Percentiles rank a stretch among this genome's conserved stretches.
These are phyloP conservation scores for Suillus paluster DNA, from an alignment of 768 basidiomycete species.

Conservation along the genomic window DNA sequence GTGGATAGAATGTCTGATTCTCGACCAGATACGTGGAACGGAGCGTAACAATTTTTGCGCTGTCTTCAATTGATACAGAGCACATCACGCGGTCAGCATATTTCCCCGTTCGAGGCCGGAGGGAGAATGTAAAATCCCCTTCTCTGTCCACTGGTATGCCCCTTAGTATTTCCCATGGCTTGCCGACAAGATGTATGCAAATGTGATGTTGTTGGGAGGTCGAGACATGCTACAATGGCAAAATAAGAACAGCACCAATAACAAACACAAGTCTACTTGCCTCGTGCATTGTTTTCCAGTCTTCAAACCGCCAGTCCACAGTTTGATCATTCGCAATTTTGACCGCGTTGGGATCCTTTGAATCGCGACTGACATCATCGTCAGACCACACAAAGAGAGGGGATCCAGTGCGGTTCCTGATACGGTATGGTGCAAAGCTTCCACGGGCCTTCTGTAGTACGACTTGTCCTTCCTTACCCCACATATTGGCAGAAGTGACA, in stretches of 20 bases:
- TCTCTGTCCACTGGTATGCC: slow-evolving; percentile 92
- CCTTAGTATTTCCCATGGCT: slow-evolving; percentile 87
- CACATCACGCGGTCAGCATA: slow-evolving; percentile 83
- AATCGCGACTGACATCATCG: slow-evolving; percentile 53
- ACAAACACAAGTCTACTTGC: slow-evolving; percentile 43
- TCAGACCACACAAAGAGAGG: slow-evolving; percentile 87
- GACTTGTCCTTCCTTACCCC: slow-evolving; percentile 74
- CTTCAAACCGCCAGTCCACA: slow-evolving; percentile 96
- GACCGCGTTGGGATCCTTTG: slow-evolving; percentile 53
- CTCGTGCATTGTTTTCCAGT: slow-evolving; percentile 93
- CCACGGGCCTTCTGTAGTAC: slow-evolving; percentile 81
- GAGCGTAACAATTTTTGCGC: slow-evolving; percentile 92
- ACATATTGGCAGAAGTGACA: slow-evolving; percentile 70
- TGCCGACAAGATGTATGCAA: slow-evolving; percentile 81
- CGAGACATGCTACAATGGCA: slow-evolving; percentile 42
- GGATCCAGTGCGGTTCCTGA: slow-evolving; percentile 91
- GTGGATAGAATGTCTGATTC: slow-evolving; percentile 88
- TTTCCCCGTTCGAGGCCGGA: slow-evolving; percentile 80
- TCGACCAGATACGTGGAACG: slow-evolving; percentile 91
- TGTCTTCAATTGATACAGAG: slow-evolving; percentile 88
- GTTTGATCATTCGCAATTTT: slow-evolving; percentile 75
- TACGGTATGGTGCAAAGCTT: slow-evolving; percentile 90
- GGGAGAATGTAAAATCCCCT: slow-evolving; percentile 85
- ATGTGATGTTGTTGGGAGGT: slow-evolving; percentile 80
- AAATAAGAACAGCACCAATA: slow-evolving; percentile 2